Evolutionary conservation across 2,329 filamentous ascomycete genomes (phyloP).

Genomic region (Elsinoe ampelina): DNA sequence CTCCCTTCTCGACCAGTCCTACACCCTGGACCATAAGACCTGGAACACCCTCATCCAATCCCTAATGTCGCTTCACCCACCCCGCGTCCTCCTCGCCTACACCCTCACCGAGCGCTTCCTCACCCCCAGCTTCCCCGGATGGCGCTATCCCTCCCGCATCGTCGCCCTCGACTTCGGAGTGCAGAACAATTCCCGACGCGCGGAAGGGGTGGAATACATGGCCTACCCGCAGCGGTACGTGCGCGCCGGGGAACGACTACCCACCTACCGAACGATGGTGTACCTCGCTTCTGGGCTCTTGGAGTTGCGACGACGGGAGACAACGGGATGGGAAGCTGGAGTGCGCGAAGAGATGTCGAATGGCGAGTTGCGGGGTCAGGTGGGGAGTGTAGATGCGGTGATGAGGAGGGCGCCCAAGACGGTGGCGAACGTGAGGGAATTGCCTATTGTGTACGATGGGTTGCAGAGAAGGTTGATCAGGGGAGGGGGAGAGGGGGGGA

Average conservation of each 20-base stretch:
- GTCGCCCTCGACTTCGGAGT: conserved; percentile 25
- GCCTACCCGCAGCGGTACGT: conserved; percentile 21
- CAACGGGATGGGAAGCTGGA: conserved; percentile 23
- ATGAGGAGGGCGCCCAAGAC: conserved; percentile 31
- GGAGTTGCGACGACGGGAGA: conserved; percentile 28
- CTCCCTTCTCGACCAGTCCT: conserved; percentile 56
- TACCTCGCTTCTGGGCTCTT: conserved; percentile 31
- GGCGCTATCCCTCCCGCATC: conserved; percentile 35
- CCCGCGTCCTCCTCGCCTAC: conserved; percentile 58
- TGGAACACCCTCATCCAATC: conserved; percentile 71
- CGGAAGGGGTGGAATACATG: conserved; percentile 24
- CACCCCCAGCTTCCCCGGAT: conserved; percentile 71
- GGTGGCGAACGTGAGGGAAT: conserved; percentile 34
- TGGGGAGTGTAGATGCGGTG: conserved; percentile 25
- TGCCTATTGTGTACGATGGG: conserved; percentile 30
- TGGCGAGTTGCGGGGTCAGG: conserved; percentile 23
- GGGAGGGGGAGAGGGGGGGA: neutral
- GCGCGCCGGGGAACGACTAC: conserved; percentile 24
- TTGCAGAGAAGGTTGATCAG: conserved; percentile 51
- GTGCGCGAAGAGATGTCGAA: conserved; percentile 17
- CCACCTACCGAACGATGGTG: conserved; percentile 37
- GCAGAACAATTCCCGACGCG: conserved; percentile 20
- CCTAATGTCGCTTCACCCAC: conserved; percentile 47
- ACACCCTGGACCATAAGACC: conserved; percentile 62
- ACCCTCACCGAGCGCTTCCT: conserved; percentile 63